Percentiles rank a stretch among this genome's conserved stretches.
phyloP scores from a whole-genome alignment of 2,329 filamentous ascomycete species.

The Phyllosticta citrichinensis region DNA sequence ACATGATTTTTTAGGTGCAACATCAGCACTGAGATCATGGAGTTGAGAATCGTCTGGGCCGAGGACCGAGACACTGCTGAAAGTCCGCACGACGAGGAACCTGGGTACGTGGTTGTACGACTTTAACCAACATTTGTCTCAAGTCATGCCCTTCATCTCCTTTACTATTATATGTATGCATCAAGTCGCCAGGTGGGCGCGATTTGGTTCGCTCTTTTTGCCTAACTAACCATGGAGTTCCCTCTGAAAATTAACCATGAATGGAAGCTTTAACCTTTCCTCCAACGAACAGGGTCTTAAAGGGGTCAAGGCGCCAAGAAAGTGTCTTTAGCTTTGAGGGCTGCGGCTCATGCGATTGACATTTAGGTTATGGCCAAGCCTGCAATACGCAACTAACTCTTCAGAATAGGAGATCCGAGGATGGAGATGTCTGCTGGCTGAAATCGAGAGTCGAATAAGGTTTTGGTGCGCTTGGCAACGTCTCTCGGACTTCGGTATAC shows the following conservation, averaged over 20 bases:
- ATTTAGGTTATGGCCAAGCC: not conserved
- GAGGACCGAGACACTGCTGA: no score
- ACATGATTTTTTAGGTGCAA: no score
- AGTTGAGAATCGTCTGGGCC: no score
- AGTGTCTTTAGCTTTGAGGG: not conserved
- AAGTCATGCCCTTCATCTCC: no score
- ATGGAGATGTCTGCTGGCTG: not conserved
- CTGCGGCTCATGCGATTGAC: not conserved
- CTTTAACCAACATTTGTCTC: no score
- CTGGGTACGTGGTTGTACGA: no score
- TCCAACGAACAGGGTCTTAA: not conserved
- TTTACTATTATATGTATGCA: no score
- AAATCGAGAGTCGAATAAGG: not conserved
- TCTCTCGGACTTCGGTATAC: not conserved
- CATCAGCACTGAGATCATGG: no score
- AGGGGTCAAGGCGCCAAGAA: not conserved
- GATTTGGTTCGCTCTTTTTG: no score
- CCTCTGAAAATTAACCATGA: not conserved
- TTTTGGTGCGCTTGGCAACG: not conserved
- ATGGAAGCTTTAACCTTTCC: not conserved
- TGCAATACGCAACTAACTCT: not conserved
- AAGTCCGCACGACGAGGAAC: no score
- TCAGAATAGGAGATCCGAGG: not conserved
- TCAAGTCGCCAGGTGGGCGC: no score
- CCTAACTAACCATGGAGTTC: not conserved